Evolutionary conservation across 2,329 filamentous ascomycete species (phyloP), one percentile per base, ranked within the genome.

Genomic region (Ascochyta rabiei): DNA sequence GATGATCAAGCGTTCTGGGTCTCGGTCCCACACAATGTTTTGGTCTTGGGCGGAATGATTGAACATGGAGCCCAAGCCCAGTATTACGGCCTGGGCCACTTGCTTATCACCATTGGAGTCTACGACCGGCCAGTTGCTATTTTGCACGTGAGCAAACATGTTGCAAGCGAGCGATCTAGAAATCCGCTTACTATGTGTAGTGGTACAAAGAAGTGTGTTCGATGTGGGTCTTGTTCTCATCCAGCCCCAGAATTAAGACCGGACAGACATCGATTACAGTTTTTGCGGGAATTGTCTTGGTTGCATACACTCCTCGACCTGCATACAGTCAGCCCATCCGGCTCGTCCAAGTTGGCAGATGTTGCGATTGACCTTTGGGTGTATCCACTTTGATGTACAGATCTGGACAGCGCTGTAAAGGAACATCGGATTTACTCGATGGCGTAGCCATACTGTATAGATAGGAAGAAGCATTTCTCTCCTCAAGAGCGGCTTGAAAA

Each of bases 51-150:
- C 72, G 3, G 81, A 82, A 60, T 86, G 83, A 55, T 86, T 85
- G 73, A 85, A 85, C 80, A 85, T 83, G 49, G 77, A 80, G 15
- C 83, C 83, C 0, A 86, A 71, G 2, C 83, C 83, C 33, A 85
- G 75, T 26, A 84, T 75, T 2, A 85, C 70, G 9, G 81, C 83
- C 70, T 85, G 82, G 0, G 78, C 78, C 30, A 68, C 76, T 23
- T 67, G 66, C 9, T 62, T 67, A 13, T 67, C 67, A n/a, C 63
- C 67, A 42, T 60, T 53, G 42, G 45, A 23, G 46, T 67, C 61
- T 13, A 48, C 51, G 16, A 59, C 53, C 12, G 76, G 77, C 80
- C 79, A 82, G 60, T 81, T 81, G 59, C 76, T 78, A 30, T 9
- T 13, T 3, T 39, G 2, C 13, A 39, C 6, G n/a, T 51, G 16